Conservation (phyloP, 1,284 basidiomycete species). For the Ganoderma leucocontextum region DNA sequence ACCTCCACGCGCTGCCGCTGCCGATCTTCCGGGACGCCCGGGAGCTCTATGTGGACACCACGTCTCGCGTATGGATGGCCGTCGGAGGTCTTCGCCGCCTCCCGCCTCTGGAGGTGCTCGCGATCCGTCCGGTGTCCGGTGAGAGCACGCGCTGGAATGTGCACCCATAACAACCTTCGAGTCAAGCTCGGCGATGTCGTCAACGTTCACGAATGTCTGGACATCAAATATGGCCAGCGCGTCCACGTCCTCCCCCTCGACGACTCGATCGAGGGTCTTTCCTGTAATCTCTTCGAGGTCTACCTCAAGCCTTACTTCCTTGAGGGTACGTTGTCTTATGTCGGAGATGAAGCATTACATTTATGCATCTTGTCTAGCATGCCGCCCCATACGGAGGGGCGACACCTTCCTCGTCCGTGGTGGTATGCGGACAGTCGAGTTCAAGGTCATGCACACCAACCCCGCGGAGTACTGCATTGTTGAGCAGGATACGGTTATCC, state of each 20-base stretch:
- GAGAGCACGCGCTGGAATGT: too few species aligned
- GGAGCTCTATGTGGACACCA: not conserved
- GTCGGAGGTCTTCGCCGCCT: not conserved
- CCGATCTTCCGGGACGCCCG: not conserved
- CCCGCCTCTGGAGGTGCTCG: not conserved
- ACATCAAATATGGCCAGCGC: too few species aligned
- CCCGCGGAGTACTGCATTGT: conserved; percentile 97
- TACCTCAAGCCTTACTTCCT: conserved; percentile 99
- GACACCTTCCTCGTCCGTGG: conserved; percentile 99
- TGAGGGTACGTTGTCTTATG: conserved; percentile 67
- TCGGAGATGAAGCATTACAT: not conserved
- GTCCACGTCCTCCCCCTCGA: too few species aligned
- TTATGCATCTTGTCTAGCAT: conserved; percentile 60
- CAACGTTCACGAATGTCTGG: conserved; percentile 94
- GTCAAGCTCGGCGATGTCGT: conserved; percentile 98
- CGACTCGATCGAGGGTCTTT: too few species aligned
- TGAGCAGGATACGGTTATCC: conserved; percentile 96
- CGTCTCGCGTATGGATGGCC: not conserved
- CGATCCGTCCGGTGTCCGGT: not conserved
- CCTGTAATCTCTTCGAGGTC: too few species aligned
- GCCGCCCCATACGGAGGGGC: conserved; percentile 93
- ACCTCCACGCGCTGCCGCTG: not conserved
- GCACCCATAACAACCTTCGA: conserved; percentile 96
- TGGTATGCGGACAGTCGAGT: conserved; percentile 97
- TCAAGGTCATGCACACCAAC: conserved; percentile 97